phyloP scores from a whole-genome alignment of 2,329 filamentous ascomycete genomes.

The Aspergillus ustus region DNA sequence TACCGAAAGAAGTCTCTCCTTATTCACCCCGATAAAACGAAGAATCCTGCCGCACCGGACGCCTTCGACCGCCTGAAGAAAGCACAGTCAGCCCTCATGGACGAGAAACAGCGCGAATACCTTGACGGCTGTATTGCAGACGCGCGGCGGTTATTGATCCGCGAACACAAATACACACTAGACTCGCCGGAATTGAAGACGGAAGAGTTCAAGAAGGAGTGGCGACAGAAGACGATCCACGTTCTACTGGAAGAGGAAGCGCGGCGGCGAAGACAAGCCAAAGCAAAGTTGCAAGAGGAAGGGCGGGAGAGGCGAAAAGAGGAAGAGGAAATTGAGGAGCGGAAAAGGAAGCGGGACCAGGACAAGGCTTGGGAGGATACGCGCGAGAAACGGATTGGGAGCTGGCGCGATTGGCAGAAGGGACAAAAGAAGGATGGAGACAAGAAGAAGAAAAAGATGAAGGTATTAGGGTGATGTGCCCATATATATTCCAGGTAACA shows the following conservation, averaged over 20 bases:
- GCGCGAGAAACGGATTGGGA: slow-evolving; percentile 86
- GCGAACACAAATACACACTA: slow-evolving; percentile 89
- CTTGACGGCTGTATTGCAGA: slow-evolving; percentile 96
- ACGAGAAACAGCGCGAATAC: slow-evolving; percentile 85
- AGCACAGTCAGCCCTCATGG: slow-evolving; percentile 86
- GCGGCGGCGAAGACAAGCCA: slow-evolving; percentile 79
- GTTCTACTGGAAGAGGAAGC: slow-evolving; percentile 94
- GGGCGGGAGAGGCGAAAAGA: slow-evolving; percentile 83
- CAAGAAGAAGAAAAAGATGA: slow-evolving; percentile 65
- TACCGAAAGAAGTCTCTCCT: slow-evolving; percentile 99
- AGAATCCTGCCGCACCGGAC: slow-evolving; percentile 86
- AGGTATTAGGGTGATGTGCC: slow-evolving; percentile 48
- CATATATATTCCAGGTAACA: neutral
- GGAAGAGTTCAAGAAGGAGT: slow-evolving; percentile 78
- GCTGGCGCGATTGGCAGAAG: slow-evolving; percentile 92
- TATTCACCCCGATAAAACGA: slow-evolving; percentile 98
- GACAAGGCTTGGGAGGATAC: slow-evolving; percentile 96
- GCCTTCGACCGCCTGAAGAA: slow-evolving; percentile 97
- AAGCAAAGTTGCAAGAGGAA: slow-evolving; percentile 96
- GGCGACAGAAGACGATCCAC: slow-evolving; percentile 86
- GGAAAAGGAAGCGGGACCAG: slow-evolving; percentile 87
- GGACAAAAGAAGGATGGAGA: slow-evolving; percentile 58
- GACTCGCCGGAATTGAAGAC: slow-evolving; percentile 84
- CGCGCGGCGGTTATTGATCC: slow-evolving; percentile 90
- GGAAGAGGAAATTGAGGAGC: slow-evolving; percentile 80